Evolutionary conservation across 2,329 filamentous ascomycete species (phyloP).

Genomic region (Penicillium sp.): DNA sequence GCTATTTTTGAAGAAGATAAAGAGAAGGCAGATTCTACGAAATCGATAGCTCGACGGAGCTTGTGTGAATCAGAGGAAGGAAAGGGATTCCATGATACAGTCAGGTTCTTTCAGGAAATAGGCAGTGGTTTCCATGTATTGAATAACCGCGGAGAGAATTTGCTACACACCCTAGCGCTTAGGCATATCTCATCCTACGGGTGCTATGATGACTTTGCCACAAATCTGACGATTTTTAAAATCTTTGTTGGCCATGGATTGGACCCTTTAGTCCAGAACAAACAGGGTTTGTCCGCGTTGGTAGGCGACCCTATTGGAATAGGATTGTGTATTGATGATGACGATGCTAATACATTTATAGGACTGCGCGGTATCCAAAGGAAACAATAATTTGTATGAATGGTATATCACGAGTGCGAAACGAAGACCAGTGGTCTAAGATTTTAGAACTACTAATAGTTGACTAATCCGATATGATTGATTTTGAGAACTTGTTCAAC

Average conservation of each 20-base stretch:
- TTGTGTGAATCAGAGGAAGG: background rate
- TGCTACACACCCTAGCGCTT: background rate
- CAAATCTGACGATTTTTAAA: background rate
- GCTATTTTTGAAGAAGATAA: background rate
- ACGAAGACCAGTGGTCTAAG: too few species aligned
- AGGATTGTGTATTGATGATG: background rate
- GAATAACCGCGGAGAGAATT: background rate
- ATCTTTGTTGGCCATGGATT: background rate
- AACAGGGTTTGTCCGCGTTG: background rate
- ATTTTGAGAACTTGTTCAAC: too few species aligned
- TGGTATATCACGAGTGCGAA: background rate
- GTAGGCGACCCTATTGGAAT: background rate
- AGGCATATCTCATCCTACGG: background rate
- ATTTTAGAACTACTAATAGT: too few species aligned
- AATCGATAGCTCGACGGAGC: background rate
- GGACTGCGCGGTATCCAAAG: constrained; percentile 2
- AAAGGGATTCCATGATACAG: background rate
- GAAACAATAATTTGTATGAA: background rate
- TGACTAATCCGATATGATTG: too few species aligned
- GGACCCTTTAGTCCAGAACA: background rate
- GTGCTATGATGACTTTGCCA: background rate
- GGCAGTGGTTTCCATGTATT: background rate
- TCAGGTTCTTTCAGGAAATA: background rate
- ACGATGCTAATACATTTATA: background rate
- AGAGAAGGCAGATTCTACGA: background rate